Percentiles rank a stretch among this genome's conserved stretches.
These are phyloP conservation scores for Lentinus brumalis DNA, from an alignment of 768 basidiomycete species.

Conservation along the genomic window DNA sequence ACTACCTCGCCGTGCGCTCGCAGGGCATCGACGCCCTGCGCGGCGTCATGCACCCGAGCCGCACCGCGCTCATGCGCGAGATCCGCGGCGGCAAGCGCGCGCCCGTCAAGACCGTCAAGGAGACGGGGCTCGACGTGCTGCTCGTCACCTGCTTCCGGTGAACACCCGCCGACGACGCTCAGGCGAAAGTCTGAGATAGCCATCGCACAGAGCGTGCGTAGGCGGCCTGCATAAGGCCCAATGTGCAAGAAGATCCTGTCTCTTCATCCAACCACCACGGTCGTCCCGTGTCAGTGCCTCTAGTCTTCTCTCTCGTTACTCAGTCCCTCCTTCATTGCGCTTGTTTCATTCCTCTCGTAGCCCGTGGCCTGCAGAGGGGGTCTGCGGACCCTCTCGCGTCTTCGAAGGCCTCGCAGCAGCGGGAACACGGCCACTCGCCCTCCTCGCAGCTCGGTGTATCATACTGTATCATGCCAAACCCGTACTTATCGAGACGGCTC, in stretches of 20 bases:
- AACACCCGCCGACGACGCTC: background rate
- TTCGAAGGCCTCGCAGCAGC: too few species aligned
- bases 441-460: background rate
- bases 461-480: background rate
- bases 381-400: too few species aligned
- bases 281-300: background rate
- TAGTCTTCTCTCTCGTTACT: background rate
- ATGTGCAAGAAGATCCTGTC: background rate
- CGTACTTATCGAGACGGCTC: too few species aligned
- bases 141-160: constrained; percentile 45
- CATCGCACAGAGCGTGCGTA: background rate
- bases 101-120: constrained; percentile 61
- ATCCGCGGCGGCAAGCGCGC: constrained; percentile 43
- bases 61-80: constrained; percentile 61
- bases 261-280: background rate
- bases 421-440: too few species aligned
- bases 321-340: constrained; percentile 1
- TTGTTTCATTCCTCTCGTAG: background rate
- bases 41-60: constrained; percentile 61
- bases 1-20: constrained; percentile 68
- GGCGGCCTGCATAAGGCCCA: background rate
- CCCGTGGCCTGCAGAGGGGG: too few species aligned
- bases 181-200: constrained; percentile 3
- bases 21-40: constrained; percentile 65
- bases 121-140: constrained; percentile 57